These are phyloP conservation scores for Thermochaetoides dissita DNA, from an alignment of 2,329 filamentous ascomycete species.

Conservation along the genomic window DNA sequence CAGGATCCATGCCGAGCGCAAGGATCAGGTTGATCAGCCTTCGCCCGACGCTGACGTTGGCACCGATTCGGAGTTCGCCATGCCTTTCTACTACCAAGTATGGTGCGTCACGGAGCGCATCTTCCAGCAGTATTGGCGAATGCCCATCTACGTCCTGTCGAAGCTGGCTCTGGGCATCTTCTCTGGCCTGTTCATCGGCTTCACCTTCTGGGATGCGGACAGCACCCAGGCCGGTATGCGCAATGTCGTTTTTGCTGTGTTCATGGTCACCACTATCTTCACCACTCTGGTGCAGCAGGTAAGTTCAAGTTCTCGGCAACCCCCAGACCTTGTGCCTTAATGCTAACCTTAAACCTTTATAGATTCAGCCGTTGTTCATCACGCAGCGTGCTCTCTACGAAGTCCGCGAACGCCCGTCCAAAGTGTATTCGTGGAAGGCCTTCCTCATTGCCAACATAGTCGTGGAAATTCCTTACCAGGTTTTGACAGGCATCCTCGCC, in stretches of 20 bases:
- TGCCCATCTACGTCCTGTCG: conserved; percentile 62
- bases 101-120: conserved; percentile 51
- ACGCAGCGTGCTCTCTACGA: conserved; percentile 63
- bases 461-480: conserved; percentile 60
- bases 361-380: conserved; percentile 65
- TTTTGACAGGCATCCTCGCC: conserved; percentile 47
- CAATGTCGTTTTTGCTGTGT: conserved; percentile 60
- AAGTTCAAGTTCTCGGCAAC: conserved; percentile 9
- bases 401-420: conserved; percentile 60
- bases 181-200: conserved; percentile 58
- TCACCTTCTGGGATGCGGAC: conserved; percentile 48
- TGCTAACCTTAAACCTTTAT: too few species aligned
- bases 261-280: conserved; percentile 66
- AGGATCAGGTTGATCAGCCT: conserved; percentile 1
- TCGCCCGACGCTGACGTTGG: background rate
- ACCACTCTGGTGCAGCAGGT: conserved; percentile 50
- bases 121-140: conserved; percentile 76
- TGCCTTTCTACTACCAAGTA: conserved; percentile 55
- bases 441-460: conserved; percentile 60
- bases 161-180: conserved; percentile 49
- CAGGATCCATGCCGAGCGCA: conserved; percentile 33
- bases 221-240: conserved; percentile 55
- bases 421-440: conserved; percentile 61
- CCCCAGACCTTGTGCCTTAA: too few species aligned
- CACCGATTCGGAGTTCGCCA: conserved; percentile 56